Base-by-base conservation (phyloP, 495 filamentous ascomycete genomes). In the Penicillium herquei region DNA sequence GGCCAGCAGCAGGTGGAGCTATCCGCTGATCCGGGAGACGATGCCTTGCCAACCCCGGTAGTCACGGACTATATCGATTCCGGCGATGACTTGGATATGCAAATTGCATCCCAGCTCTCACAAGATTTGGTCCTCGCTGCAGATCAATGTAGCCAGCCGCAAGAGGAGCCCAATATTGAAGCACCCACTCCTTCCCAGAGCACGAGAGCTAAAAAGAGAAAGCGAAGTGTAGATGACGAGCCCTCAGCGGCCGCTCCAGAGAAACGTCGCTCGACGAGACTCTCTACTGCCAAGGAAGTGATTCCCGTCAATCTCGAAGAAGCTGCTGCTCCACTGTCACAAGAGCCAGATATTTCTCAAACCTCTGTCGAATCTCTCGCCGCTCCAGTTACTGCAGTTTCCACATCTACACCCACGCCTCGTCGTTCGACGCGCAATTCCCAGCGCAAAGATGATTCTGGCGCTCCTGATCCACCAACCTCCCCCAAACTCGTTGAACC, bases 21-120 rank as follows among this genome's bases (percentile, higher is more conserved):
- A 39, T 5, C 33, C 32, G 45, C 17, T 12, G n/a, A 16, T 4
- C 42, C 30, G 10, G 16, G 21, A 26, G 21, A 10, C 12, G 39
- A 52, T 30, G 18, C 11, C 11, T 32, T 40, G 12, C 16, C 46
- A 4, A 52, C 47, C 3, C 41, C 32, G 9, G 17, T 35, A 26
- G 17, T 39, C 26, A 46, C 26, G 17, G 64, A 71, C 7, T 33
- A 56, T 21, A 44, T 63, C 11, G 70, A 74, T 21, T 67, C 57
- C 9, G 68, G 68, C 14, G 76, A 79, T 49, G 76, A 78, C 17
- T 63, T 71, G 57, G 75, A 79, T 11, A 64, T 69, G 7, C 74
- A 77, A 51, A 64, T 73, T 34, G 72, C 74, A 11, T 79, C 75
- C 40, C 76, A 79, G 51, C 64, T 79, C 7, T 71, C 70, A 47